These are phyloP conservation scores for Ceratocystis variospora DNA, from an alignment of 2,329 filamentous ascomycete genomes.

Conservation along the genomic window DNA sequence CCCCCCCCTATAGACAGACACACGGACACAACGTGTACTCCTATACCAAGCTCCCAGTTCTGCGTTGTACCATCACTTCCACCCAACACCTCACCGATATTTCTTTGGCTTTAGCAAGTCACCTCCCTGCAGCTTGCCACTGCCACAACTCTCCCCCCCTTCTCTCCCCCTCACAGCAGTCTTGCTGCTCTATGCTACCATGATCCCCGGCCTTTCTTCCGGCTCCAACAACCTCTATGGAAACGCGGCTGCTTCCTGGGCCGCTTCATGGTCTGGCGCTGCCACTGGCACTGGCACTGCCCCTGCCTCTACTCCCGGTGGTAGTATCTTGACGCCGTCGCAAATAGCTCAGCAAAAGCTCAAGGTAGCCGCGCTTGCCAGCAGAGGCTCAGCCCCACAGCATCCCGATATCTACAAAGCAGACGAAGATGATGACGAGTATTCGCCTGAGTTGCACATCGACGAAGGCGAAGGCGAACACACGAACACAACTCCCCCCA, in stretches of 20 bases:
- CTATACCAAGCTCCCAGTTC: too few relatives aligned
- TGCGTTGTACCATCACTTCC: background rate
- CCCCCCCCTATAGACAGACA: too few relatives aligned
- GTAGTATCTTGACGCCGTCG: background rate
- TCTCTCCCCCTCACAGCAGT: background rate
- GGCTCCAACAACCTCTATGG: background rate
- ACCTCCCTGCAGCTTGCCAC: background rate
- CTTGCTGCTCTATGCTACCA: slow-evolving; percentile 8
- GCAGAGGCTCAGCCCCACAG: background rate
- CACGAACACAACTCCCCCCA: slow-evolving; percentile 16
- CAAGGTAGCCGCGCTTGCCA: slow-evolving; percentile 5
- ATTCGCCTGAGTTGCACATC: slow-evolving; percentile 6
- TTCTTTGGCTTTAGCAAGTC: background rate
- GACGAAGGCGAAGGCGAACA: slow-evolving; percentile 3
- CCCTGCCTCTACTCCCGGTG: background rate
- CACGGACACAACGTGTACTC: too few relatives aligned
- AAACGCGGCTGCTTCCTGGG: slow-evolving; percentile 13
- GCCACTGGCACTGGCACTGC: background rate
- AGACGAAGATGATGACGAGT: slow-evolving; percentile 7
- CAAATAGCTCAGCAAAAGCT: slow-evolving; percentile 11
- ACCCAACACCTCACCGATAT: background rate
- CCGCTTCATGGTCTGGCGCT: slow-evolving; percentile 8
- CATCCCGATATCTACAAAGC: background rate
- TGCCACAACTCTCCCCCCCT: background rate
- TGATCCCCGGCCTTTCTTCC: slow-evolving; percentile 24